These are phyloP conservation scores for Solanum chilense DNA, from an alignment of 257 asterid genomes.

Conservation along the genomic window DNA sequence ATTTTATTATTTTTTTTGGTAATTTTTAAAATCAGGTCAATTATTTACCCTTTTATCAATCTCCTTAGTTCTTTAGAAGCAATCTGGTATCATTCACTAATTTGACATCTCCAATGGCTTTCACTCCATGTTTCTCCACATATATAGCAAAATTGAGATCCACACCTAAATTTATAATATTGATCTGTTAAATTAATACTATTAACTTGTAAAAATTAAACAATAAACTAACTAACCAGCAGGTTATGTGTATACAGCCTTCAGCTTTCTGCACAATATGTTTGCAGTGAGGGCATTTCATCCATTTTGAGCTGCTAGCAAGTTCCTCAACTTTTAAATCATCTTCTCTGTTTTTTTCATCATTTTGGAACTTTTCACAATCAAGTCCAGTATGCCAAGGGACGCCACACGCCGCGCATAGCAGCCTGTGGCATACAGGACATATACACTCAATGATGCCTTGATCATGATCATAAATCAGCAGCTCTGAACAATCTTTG, in stretches of 20 bases:
- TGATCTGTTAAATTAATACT: background rate
- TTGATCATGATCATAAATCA: background rate
- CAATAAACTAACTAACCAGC: background rate
- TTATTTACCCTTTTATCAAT: background rate
- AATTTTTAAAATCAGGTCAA: too few species aligned
- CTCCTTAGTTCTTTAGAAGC: background rate
- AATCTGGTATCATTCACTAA: background rate
- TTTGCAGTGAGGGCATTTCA: background rate
- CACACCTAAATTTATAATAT: background rate
- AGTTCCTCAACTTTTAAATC: background rate
- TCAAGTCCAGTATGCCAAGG: background rate
- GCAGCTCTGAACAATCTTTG: background rate
- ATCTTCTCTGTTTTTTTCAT: background rate
- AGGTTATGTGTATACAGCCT: background rate
- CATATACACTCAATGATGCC: background rate
- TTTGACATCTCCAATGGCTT: conserved; percentile 3
- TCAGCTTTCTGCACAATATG: background rate
- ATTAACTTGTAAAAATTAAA: background rate
- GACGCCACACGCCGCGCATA: background rate
- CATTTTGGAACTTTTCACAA: background rate
- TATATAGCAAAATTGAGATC: background rate
- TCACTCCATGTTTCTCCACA: conserved; percentile 3
- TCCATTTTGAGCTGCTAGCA: background rate
- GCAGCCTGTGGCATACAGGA: background rate
- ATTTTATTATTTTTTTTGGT: too few species aligned